These are phyloP conservation scores for Malassezia dermatis DNA, from an alignment of 1,284 basidiomycete genomes.

Conservation along the genomic window DNA sequence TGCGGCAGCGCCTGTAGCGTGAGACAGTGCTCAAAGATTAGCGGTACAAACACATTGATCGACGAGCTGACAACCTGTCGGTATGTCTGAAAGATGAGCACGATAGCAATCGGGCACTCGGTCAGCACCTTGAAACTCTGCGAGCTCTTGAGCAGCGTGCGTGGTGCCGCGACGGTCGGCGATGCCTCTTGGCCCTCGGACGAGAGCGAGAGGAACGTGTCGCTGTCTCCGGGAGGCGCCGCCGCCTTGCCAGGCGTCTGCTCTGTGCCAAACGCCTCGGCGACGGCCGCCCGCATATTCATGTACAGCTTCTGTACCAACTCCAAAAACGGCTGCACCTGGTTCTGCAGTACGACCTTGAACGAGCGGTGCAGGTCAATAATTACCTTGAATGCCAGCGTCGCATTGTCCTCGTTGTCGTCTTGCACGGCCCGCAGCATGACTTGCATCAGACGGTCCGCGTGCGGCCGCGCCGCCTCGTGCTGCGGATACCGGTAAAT, in stretches of 20 bases:
- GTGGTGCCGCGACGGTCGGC: slow-evolving; percentile 14
- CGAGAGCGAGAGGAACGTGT: slow-evolving; percentile 2
- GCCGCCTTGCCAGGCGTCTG: slow-evolving; percentile 7
- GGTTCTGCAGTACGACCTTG: slow-evolving; percentile 58
- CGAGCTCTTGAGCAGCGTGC: slow-evolving; percentile 33
- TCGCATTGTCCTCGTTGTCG: slow-evolving; percentile 95
- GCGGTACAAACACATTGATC: slow-evolving; percentile 63
- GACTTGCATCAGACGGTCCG: slow-evolving; percentile 59
- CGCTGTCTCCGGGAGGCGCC: background rate
- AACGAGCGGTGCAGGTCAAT: slow-evolving; percentile 58
- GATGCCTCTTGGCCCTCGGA: slow-evolving; percentile 2
- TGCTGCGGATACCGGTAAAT: slow-evolving; percentile 74
- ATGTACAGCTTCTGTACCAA: slow-evolving; percentile 64
- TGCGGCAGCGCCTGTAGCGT: slow-evolving; percentile 66
- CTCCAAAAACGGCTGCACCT: slow-evolving; percentile 68
- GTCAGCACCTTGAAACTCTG: slow-evolving; percentile 83
- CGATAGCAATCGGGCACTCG: slow-evolving; percentile 86
- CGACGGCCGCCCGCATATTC: slow-evolving; percentile 65
- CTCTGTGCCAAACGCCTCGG: slow-evolving; percentile 57
- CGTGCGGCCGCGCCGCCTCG: slow-evolving; percentile 66
- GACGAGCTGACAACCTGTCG: slow-evolving; percentile 58
- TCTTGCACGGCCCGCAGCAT: slow-evolving; percentile 71
- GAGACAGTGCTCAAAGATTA: slow-evolving; percentile 45
- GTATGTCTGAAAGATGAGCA: slow-evolving; percentile 77
- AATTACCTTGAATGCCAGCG: slow-evolving; percentile 80